Conservation (phyloP, 805 yeast genomes). For the Torulaspora delbrueckii region DNA sequence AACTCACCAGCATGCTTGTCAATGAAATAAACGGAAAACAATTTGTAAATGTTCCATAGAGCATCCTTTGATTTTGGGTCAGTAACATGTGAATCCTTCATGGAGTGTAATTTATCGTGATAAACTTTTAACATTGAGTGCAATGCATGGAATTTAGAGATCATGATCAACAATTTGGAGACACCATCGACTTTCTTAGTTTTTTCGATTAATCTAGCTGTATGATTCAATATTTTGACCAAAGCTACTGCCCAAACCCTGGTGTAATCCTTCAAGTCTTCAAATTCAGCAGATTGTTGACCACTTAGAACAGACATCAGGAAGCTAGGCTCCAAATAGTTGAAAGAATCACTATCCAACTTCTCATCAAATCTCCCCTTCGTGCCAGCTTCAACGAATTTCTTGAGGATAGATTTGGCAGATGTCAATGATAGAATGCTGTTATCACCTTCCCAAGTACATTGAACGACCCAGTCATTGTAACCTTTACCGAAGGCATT, state of each 20-base stretch:
- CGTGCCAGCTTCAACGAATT: conserved; percentile 36
- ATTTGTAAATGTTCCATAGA: conserved; percentile 50
- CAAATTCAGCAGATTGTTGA: conserved; percentile 24
- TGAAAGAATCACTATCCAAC: conserved; percentile 32
- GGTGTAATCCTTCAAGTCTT: conserved; percentile 30
- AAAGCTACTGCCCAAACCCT: conserved; percentile 34
- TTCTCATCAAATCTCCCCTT: conserved; percentile 35
- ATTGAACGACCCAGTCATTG: conserved; percentile 94
- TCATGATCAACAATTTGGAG: conserved; percentile 37
- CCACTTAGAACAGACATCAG: conserved; percentile 25
- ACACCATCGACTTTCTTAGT: conserved; percentile 34
- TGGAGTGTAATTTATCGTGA: conserved; percentile 22
- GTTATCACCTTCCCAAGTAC: conserved; percentile 98
- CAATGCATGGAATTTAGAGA: conserved; percentile 41
- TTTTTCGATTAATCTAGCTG: conserved; percentile 26
- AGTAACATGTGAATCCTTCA: conserved; percentile 23
- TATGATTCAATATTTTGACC: conserved; percentile 27
- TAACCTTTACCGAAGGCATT: conserved; percentile 85
- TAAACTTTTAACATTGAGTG: conserved; percentile 36
- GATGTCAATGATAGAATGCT: conserved; percentile 77
- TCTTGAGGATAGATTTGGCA: conserved; percentile 62
- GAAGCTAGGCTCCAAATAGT: conserved; percentile 28
- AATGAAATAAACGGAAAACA: conserved; percentile 61
- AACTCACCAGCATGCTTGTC: conserved; percentile 70
- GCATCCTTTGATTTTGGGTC: conserved; percentile 40